Evolutionary conservation across 2,329 filamentous ascomycete genomes (phyloP).

Genomic region (Coniella lustricola): DNA sequence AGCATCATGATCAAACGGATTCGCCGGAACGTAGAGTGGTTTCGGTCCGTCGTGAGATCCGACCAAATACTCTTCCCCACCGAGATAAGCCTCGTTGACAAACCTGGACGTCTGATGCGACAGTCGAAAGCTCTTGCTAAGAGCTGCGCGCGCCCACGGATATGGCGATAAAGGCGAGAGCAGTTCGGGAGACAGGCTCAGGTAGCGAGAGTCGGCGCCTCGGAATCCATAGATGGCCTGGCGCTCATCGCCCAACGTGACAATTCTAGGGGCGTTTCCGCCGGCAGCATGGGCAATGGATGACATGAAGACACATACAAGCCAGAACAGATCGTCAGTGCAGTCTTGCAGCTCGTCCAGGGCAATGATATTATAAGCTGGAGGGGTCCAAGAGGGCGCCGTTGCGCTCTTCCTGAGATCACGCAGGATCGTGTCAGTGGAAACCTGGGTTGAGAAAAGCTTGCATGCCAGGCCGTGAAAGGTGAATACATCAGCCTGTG

Average conservation of each 20-base stretch:
- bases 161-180: slow-evolving; percentile 19
- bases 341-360: slow-evolving; percentile 28
- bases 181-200: slow-evolving; percentile 20
- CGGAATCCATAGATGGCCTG: slow-evolving; percentile 25
- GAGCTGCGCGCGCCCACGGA: slow-evolving; percentile 15
- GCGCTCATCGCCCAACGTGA: slow-evolving; percentile 26
- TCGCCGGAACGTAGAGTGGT: slow-evolving; percentile 22
- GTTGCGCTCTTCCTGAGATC: slow-evolving; percentile 8
- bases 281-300: slow-evolving; percentile 17
- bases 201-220: slow-evolving; percentile 23
- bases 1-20: slow-evolving; percentile 2
- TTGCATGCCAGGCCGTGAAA: slow-evolving; percentile 22
- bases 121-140: slow-evolving; percentile 24
- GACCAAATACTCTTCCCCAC: slow-evolving; percentile 22
- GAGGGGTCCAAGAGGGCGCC: slow-evolving; percentile 18
- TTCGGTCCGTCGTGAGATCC: slow-evolving; percentile 24
- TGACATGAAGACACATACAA: slow-evolving; percentile 21
- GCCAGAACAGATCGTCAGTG: slow-evolving; percentile 22
- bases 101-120: slow-evolving; percentile 21
- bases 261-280: slow-evolving; percentile 18
- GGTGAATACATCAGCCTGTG: slow-evolving; percentile 20
- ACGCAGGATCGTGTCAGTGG: slow-evolving; percentile 18
- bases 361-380: slow-evolving; percentile 25
- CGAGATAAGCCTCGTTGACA: slow-evolving; percentile 23
- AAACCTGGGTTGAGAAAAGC: slow-evolving; percentile 17